Base-by-base conservation (phyloP, 495 filamentous ascomycete genomes). In the Aspergillus ellipticus region DNA sequence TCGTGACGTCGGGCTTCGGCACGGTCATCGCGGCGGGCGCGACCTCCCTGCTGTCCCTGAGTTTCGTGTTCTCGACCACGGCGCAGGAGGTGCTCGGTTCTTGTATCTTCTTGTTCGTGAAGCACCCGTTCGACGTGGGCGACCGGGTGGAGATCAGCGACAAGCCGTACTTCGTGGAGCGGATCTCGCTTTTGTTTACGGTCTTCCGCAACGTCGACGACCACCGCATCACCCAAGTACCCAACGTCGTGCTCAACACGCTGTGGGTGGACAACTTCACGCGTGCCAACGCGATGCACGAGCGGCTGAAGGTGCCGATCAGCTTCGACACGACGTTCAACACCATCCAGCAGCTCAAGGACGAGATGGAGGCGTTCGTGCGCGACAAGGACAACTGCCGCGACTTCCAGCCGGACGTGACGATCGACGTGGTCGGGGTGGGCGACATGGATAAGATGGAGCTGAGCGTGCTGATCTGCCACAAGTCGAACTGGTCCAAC, bases 91-190 rank as follows among this genome's bases (percentile, higher is more conserved):
- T 98, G 51, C 80, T 97, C 11, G 93, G 92, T 45, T 95, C 90
- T 16, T 97, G 93, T 75, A 95, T 98, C 69, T 98, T 98, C 76
- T 78, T 98, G 6, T 97, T 98, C 66, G 89, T 97, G 79, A 98
- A 98, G 73, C 94, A 96, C 63, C 92, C 87, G 1, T 90, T 82
- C 68, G 94, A 98, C 67, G 90, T 97, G 21, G 90, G 94, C 39
- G 94, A 98, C 66, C 89, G 94, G 19, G 88, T 97, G 31, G 91
- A 97, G 62, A 86, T 98, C 60, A 74, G 74, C 17, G 57, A 63
- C 51, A 82, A 89, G 62, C 82, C 87, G 62, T 82, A 94, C 53
- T 74, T 88, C 7, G 93, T 98, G 19, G 90, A 97, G 72, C 90
- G 93, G 67, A 97, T 98, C 60, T 95, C 90, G 6, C 81, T 98